A percentile compares a stretch with the other conserved stretches of the same genome.
Evolutionary conservation across 192 early-diverging fungal species (phyloP).

Genomic region (Umbelopsis sp.): DNA sequence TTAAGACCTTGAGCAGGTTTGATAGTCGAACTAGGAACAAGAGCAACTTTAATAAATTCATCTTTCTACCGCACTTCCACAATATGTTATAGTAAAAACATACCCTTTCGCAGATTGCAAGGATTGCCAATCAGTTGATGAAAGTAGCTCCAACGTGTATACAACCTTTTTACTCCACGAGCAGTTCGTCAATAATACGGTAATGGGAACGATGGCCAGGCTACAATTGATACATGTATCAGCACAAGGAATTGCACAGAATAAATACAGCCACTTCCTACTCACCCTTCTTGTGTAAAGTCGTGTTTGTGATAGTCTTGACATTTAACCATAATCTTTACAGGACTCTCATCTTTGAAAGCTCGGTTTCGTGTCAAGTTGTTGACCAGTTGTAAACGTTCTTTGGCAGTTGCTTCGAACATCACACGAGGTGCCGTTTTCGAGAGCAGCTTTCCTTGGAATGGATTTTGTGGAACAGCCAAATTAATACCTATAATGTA

Average conservation of each 20-base stretch:
- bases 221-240: conserved; percentile 36
- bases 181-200: conserved; percentile 64
- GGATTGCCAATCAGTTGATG: conserved; percentile 26
- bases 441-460: conserved; percentile 55
- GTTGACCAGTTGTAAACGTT: conserved; percentile 62
- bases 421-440: conserved; percentile 54
- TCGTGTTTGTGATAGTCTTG: conserved; percentile 45
- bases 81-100: background rate
- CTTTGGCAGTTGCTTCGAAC: conserved; percentile 69
- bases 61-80: background rate
- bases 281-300: conserved; percentile 49
- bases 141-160: conserved; percentile 62
- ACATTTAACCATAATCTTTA: conserved; percentile 58
- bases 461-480: conserved; percentile 73
- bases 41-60: conserved; percentile 25
- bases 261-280: background rate
- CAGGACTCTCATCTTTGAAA: conserved; percentile 71
- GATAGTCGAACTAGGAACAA: background rate
- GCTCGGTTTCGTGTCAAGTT: conserved; percentile 60
- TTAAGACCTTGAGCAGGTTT: conserved; percentile 29
- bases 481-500: conserved; percentile 93
- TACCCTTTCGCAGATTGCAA: conserved; percentile 20
- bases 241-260: background rate
- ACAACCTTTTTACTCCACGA: conserved; percentile 65
- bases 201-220: conserved; percentile 57